Evolutionary conservation across 1,139 yeast genomes (phyloP).

Genomic region (Taphrina populina): DNA sequence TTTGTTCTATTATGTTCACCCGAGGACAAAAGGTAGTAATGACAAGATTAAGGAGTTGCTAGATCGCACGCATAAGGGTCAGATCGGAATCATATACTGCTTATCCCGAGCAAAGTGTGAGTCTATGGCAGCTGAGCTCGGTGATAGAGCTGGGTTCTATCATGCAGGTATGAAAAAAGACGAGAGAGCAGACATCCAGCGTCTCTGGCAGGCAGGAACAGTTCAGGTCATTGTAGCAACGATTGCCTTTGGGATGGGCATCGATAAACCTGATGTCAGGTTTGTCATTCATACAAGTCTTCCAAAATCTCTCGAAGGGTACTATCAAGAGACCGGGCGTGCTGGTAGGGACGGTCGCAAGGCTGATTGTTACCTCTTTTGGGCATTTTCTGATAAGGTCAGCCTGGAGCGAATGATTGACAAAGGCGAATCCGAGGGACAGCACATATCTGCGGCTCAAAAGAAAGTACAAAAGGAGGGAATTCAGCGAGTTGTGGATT

Average conservation of each 20-base stretch:
- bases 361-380: constrained; percentile 80
- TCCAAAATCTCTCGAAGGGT: constrained; percentile 90
- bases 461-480: constrained; percentile 77
- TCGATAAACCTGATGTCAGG: constrained; percentile 92
- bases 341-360: constrained; percentile 92
- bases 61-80: constrained; percentile 53
- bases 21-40: constrained; percentile 56
- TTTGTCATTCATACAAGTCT: constrained; percentile 86
- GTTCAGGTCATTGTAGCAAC: constrained; percentile 89
- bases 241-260: constrained; percentile 98
- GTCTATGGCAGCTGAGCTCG: constrained; percentile 63
- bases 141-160: constrained; percentile 50
- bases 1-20: constrained; percentile 70
- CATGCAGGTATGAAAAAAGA: constrained; percentile 93
- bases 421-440: constrained; percentile 65
- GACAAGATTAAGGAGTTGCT: constrained; percentile 62
- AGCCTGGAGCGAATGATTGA: constrained; percentile 73
- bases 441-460: constrained; percentile 50
- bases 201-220: constrained; percentile 73
- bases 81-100: constrained; percentile 90
- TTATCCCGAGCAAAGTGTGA: constrained; percentile 89
- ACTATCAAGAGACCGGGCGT: constrained; percentile 97
- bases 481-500: constrained; percentile 79
- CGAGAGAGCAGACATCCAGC: constrained; percentile 68
- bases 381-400: constrained; percentile 62